Conservation (phyloP, 1,284 basidiomycete genomes). For the Megacollybia platyphylla region DNA sequence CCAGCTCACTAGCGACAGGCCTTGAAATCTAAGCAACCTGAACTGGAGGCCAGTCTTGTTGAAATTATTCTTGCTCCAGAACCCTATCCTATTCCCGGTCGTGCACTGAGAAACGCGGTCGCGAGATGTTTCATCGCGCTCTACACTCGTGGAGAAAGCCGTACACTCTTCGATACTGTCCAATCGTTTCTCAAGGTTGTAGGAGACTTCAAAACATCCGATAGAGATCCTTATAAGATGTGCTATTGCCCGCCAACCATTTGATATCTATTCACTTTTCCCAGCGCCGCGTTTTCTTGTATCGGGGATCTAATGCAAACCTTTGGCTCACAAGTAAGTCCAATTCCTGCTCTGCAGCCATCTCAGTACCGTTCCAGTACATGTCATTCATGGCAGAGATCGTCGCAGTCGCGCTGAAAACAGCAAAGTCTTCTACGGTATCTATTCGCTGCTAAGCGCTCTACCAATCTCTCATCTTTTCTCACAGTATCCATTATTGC, state of each 20-base stretch:
- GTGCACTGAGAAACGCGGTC: constrained; percentile 72
- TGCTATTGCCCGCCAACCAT: constrained; percentile 22
- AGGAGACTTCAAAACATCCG: constrained; percentile 54
- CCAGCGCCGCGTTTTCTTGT: constrained; percentile 67
- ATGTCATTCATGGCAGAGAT: constrained; percentile 94
- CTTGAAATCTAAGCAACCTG: constrained; percentile 51
- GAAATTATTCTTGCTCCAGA: constrained; percentile 49
- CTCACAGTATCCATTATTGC: constrained; percentile 63
- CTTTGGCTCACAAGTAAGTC: constrained; percentile 69
- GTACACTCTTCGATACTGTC: constrained; percentile 81
- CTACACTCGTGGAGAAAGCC: constrained; percentile 76
- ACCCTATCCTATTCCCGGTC: constrained; percentile 68
- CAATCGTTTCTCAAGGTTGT: constrained; percentile 67
- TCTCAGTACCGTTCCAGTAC: constrained; percentile 35
- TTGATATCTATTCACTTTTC: constrained; percentile 7
- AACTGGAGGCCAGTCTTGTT: constrained; percentile 49
- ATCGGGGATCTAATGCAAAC: constrained; percentile 81
- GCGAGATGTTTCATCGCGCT: constrained; percentile 68
- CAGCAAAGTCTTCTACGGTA: constrained; percentile 61
- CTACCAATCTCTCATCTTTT: not conserved
- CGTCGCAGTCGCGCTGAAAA: constrained; percentile 48
- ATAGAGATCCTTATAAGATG: constrained; percentile 57
- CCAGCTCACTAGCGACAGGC: constrained; percentile 26
- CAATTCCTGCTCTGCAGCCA: not conserved
- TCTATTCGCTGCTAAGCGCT: not conserved